These are phyloP conservation scores for Gentiana dahurica DNA, from an alignment of 257 asterid species.

Conservation along the genomic window DNA sequence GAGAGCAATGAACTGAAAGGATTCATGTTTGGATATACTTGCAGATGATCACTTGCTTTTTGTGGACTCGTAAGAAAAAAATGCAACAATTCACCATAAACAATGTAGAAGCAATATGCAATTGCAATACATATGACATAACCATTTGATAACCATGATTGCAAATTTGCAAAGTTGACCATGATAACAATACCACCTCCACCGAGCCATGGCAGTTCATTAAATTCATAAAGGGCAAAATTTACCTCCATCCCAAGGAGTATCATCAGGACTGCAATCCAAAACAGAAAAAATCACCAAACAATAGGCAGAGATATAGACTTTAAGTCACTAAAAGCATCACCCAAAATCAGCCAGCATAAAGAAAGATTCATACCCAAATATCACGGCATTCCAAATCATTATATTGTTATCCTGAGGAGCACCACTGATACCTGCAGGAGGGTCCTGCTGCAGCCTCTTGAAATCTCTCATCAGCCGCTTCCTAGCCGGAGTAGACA, in stretches of 20 bases:
- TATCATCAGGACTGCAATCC: conserved; percentile 76
- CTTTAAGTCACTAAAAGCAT: neutral
- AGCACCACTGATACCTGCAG: conserved; percentile 76
- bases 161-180: no score
- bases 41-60: no score
- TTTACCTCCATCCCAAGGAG: conserved; percentile 93
- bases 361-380: conserved; percentile 36
- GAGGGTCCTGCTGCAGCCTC: conserved; percentile 78
- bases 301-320: neutral
- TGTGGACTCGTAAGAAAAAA: no score
- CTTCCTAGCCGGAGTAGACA: conserved; percentile 80
- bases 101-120: no score
- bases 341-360: conserved; percentile 1
- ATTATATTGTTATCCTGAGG: conserved; percentile 70
- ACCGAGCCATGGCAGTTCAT: neutral
- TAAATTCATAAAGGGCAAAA: conserved; percentile 13
- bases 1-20: no score
- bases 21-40: no score
- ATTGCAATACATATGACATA: no score
- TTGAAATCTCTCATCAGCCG: conserved; percentile 78
- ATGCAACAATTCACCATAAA: neutral
- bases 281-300: conserved; percentile 18
- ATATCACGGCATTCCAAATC: conserved; percentile 82
- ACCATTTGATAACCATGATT: no score
- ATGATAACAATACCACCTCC: no score